Evolutionary conservation across 1,284 basidiomycete genomes (phyloP).

Genomic region (Ganoderma meredithae): DNA sequence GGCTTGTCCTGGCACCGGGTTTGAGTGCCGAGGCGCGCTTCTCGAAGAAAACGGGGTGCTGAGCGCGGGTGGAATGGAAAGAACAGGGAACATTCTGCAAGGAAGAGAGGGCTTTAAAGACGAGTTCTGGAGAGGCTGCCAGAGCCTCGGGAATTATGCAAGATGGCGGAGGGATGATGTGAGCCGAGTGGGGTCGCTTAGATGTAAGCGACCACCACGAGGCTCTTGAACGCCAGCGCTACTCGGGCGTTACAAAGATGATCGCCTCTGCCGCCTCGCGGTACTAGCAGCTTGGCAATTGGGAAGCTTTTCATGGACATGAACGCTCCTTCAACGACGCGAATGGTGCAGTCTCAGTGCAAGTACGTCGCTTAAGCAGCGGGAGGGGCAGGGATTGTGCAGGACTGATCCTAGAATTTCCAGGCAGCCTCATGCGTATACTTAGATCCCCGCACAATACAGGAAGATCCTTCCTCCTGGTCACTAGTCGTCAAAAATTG

Average conservation of each 20-base stretch:
- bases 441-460: too few species aligned
- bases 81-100: conserved; percentile 9
- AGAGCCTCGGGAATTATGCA: conserved; percentile 12
- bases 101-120: background rate
- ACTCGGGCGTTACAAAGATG: background rate
- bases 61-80: background rate
- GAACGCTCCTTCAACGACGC: background rate
- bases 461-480: too few species aligned
- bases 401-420: too few species aligned
- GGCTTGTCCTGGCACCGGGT: background rate
- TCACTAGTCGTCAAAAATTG: too few species aligned
- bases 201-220: background rate
- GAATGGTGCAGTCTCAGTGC: too few species aligned
- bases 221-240: background rate
- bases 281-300: background rate
- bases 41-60: conserved; percentile 1
- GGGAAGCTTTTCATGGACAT: background rate
- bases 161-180: conserved; percentile 15
- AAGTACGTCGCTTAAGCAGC: too few species aligned
- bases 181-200: background rate
- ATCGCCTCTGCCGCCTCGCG: background rate
- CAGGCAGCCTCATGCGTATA: too few species aligned
- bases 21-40: background rate
- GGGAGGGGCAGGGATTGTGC: too few species aligned
- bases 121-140: conserved; percentile 10